Percentiles rank a stretch among this genome's conserved stretches.
phyloP scores from a whole-genome alignment of 2,329 filamentous ascomycete genomes.

The Chaetomium sp. region DNA sequence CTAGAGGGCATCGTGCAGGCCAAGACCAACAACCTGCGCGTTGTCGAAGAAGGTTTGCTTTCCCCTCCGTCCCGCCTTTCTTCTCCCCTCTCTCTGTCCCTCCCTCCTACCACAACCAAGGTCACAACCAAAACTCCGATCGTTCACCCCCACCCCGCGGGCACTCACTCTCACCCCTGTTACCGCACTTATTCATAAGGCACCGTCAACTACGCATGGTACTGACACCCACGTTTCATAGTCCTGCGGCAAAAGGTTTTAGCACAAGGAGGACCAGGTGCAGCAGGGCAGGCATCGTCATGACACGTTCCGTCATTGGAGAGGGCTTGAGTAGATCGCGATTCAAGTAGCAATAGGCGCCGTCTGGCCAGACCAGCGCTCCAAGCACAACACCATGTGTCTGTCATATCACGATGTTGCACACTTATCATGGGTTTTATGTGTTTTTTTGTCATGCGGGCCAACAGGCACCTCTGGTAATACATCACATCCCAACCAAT shows the following conservation, averaged over 20 bases:
- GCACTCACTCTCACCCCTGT: not conserved
- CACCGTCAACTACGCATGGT: not conserved
- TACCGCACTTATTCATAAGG: not conserved
- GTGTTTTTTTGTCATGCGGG: not conserved
- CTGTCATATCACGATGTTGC: not conserved
- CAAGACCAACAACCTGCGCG: conserved; percentile 81
- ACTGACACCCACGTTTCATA: conserved; percentile 28
- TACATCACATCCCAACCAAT: not conserved
- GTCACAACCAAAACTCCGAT: not conserved
- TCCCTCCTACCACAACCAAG: not conserved
- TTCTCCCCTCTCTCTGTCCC: not conserved
- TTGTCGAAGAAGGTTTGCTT: conserved; percentile 79
- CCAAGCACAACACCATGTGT: not conserved
- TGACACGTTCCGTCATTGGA: conserved; percentile 2
- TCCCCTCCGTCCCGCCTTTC: no score
- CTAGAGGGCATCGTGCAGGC: conserved; percentile 59
- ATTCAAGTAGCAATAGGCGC: not conserved
- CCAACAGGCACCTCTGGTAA: conserved; percentile 2
- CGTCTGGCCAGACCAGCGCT: not conserved
- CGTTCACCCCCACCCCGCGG: no score
- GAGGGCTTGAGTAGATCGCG: not conserved
- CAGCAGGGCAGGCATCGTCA: conserved; percentile 30
- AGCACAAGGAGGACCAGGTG: conserved; percentile 31
- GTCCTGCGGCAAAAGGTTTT: conserved; percentile 46
- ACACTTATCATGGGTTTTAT: not conserved